phyloP scores from a whole-genome alignment of 208 protist species.

The Endotrypanum monterogeii region DNA sequence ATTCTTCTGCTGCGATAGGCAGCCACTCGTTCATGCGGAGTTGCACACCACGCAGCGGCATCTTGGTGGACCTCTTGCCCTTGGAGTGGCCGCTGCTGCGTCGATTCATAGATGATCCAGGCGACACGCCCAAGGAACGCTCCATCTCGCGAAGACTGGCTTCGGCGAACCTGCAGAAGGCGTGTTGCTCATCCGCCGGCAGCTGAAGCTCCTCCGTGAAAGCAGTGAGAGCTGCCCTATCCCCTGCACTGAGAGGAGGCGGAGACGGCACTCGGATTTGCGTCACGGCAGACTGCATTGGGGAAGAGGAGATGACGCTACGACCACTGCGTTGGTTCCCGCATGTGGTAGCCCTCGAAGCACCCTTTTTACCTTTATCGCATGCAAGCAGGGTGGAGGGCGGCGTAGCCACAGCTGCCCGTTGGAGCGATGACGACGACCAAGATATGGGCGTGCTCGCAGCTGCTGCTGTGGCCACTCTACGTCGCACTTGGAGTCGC shows the following conservation, averaged over 20 bases:
- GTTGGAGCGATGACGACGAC: background rate
- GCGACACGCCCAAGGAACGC: background rate
- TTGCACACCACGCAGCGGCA: background rate
- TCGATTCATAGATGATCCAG: background rate
- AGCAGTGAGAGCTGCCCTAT: background rate
- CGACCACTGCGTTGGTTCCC: background rate
- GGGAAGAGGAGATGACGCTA: background rate
- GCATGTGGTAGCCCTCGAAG: background rate
- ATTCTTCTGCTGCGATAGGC: slow-evolving; percentile 68
- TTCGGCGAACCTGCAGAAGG: slow-evolving; percentile 24
- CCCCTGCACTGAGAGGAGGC: background rate
- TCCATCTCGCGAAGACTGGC: slow-evolving; percentile 24
- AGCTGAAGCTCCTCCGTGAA: slow-evolving; percentile 11
- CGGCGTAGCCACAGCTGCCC: background rate
- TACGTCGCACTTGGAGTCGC: background rate
- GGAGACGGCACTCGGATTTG: background rate
- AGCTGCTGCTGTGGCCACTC: background rate
- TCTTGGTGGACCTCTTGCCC: slow-evolving; percentile 1
- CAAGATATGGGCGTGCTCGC: background rate
- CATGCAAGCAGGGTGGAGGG: background rate
- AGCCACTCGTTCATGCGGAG: slow-evolving; percentile 51
- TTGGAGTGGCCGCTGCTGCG: background rate
- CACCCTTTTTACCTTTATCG: background rate
- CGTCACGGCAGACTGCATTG: background rate
- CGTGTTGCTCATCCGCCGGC: slow-evolving; percentile 12